Base-by-base conservation (phyloP, 2,329 filamentous ascomycete genomes). In the Nectriaceae sp. region DNA sequence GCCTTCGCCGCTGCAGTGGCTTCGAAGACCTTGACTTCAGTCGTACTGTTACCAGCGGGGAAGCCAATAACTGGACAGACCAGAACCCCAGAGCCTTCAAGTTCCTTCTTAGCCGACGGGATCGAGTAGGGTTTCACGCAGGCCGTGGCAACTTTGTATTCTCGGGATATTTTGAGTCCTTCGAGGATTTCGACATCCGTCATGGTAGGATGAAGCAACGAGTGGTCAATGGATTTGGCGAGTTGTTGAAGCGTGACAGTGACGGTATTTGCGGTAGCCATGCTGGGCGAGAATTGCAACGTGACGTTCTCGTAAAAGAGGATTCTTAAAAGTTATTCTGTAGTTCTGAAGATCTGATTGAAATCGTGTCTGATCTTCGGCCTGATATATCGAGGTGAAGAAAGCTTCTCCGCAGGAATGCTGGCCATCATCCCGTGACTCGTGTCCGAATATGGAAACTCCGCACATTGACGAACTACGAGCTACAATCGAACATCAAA, bases 11-110 rank as follows among this genome's bases (percentile, higher is more conserved):
- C 79, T 3, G 70, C 69, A 0, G 59, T 61, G 1, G 80, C 76
- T 55, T 84, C 81, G 24, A 68, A 62, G 3, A 79, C 72, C 58
- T 84, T 84, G 51, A 76, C 70, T 19, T 68, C 63, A 0, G 74
- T 76, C 2, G 76, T 80, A 57, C 72, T 77, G 63, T 76, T 82
- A 3, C 81, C 80, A 60, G 82, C 77, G 0, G 82, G 81, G 56
- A 84, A 84, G 19, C 79, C 79, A 56, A 84, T 74, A 37, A 83
- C 81, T 3, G 79, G 70, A 60, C 79, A 84, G 24, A 83, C 63
- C 3, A 66, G 56, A 6, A 83, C 80, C 40, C 65, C 65, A 4
- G 70, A 70, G n/a, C 72, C 77, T 16, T 69, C 67, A 1, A 84
- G 75, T 3, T 70, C 63, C 21, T 70, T 49, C 18, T 65, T 67